phyloP scores from a whole-genome alignment of 305 asterid species.

The Fraxinus albicans region DNA sequence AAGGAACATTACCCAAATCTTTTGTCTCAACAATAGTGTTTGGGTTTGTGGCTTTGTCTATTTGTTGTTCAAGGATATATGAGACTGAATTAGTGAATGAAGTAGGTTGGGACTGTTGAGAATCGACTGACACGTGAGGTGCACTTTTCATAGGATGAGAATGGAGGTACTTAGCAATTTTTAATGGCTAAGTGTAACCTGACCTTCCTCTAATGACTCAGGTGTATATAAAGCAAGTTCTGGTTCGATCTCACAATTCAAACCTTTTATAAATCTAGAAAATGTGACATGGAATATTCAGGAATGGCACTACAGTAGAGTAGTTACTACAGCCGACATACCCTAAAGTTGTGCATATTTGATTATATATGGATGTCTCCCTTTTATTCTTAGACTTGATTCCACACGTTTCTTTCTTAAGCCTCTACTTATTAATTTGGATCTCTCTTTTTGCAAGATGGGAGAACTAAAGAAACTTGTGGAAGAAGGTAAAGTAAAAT shows the following conservation, averaged over 20 bases:
- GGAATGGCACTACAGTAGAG: background rate
- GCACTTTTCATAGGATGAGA: background rate
- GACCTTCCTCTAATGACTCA: background rate
- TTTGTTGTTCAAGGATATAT: background rate
- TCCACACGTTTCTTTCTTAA: background rate
- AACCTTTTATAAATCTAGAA: background rate
- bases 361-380: background rate
- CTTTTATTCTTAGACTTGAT: background rate
- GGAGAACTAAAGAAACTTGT: conserved; percentile 76
- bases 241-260: background rate
- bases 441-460: conserved; percentile 35
- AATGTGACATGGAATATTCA: background rate
- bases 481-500: conserved; percentile 77
- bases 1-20: background rate
- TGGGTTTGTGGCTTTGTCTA: background rate
- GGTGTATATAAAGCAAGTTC: background rate
- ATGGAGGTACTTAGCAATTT: background rate
- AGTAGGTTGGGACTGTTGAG: background rate
- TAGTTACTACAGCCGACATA: background rate
- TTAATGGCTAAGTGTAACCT: background rate
- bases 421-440: background rate
- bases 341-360: background rate
- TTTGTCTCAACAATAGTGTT: background rate
- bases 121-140: background rate
- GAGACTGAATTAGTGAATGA: background rate